Conservation (phyloP, 2,329 filamentous ascomycete genomes). For the Neofusicoccum ribis region DNA sequence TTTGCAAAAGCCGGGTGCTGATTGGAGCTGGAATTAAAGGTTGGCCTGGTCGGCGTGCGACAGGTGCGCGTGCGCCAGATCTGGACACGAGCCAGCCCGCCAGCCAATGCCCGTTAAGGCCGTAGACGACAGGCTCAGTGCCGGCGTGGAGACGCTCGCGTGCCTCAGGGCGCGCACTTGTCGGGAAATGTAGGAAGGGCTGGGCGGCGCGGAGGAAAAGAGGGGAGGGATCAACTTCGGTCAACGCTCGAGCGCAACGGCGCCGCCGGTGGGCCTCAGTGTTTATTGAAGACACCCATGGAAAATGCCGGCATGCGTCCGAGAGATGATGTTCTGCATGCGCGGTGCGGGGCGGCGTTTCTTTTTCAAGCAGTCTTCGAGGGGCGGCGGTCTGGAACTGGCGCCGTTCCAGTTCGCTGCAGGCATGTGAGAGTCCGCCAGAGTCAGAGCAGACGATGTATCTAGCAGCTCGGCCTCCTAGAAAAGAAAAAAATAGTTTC, state of each 20-base stretch:
- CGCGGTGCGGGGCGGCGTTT: slow-evolving; percentile 10
- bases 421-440: slow-evolving; percentile 11
- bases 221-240: slow-evolving; percentile 13
- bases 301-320: slow-evolving; percentile 1
- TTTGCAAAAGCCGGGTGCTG: slow-evolving; percentile 7
- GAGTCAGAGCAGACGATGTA: not conserved
- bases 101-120: not conserved
- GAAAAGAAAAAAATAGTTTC: not conserved
- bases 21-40: slow-evolving; percentile 17
- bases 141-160: slow-evolving; percentile 13
- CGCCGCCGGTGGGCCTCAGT: slow-evolving; percentile 15
- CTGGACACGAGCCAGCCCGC: not conserved
- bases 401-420: not conserved
- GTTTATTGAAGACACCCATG: slow-evolving; percentile 15
- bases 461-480: not conserved
- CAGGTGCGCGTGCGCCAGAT: slow-evolving; percentile 11
- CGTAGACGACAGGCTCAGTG: not conserved
- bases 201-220: slow-evolving; percentile 10
- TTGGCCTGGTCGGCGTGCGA: slow-evolving; percentile 1
- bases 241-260: slow-evolving; percentile 5
- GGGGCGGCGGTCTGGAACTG: slow-evolving; percentile 10
- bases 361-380: not conserved
- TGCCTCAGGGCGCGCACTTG: not conserved
- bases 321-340: slow-evolving; percentile 9
- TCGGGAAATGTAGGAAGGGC: slow-evolving; percentile 19